Evolutionary conservation across 176 grass and related monocot genomes (phyloP).

Genomic region (Saccharum spontaneum): DNA sequence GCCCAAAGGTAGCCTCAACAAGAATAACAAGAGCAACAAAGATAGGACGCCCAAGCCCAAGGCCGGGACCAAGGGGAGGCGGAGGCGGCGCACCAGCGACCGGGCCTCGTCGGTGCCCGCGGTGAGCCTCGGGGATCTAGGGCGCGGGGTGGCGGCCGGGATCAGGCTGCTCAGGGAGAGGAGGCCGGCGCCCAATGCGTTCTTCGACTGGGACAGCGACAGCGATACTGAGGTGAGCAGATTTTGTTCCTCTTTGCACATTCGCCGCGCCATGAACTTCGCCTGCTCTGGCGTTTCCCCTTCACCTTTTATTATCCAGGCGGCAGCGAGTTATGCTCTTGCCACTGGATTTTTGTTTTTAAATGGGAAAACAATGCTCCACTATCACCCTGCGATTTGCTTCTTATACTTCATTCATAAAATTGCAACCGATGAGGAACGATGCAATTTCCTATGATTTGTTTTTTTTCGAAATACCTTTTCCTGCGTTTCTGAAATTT

Average conservation of each 20-base stretch:
- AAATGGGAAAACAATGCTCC: not conserved
- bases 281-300: not conserved
- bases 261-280: not conserved
- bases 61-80: not conserved
- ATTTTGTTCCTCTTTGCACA: not conserved
- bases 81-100: not conserved
- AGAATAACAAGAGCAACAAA: not conserved
- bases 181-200: not conserved
- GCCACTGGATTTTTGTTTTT: not conserved
- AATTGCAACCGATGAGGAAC: too few relatives aligned
- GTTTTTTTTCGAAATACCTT: not conserved
- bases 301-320: not conserved
- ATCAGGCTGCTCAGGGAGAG: not conserved
- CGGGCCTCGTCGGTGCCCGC: not conserved
- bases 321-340: not conserved
- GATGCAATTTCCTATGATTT: not conserved
- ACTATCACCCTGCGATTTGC: not conserved
- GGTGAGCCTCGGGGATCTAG: not conserved
- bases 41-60: not conserved
- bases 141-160: constrained; percentile 5
- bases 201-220: not conserved
- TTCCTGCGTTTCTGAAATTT: not conserved
- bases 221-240: constrained; percentile 11
- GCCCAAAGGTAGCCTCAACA: not conserved
- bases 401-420: not conserved